Evolutionary conservation across 2,329 filamentous ascomycete genomes (phyloP).

Genomic region (Aspergillus ibericus): DNA sequence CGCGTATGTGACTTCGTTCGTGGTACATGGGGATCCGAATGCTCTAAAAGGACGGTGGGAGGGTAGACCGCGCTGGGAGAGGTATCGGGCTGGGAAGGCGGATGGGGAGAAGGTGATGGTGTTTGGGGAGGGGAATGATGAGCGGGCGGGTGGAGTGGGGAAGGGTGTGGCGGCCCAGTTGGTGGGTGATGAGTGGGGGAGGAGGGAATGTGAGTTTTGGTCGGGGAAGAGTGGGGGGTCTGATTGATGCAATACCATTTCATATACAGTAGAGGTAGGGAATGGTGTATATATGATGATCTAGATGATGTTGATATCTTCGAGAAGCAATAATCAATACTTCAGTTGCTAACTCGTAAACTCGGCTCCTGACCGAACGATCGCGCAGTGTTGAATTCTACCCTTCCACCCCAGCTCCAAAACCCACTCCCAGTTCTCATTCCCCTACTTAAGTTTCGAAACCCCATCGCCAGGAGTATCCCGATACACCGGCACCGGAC

Average conservation of each 20-base stretch:
- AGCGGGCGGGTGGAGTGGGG: slow-evolving; percentile 45
- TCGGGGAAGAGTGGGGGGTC: slow-evolving; percentile 35
- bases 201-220: slow-evolving; percentile 51
- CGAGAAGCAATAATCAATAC: no score
- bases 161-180: slow-evolving; percentile 43
- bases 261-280: background rate
- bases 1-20: slow-evolving; percentile 53
- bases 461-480: background rate
- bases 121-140: slow-evolving; percentile 52
- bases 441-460: no score
- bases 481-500: slow-evolving; percentile 16
- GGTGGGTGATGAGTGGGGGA: slow-evolving; percentile 44
- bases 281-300: background rate
- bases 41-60: slow-evolving; percentile 27
- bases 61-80: slow-evolving; percentile 39
- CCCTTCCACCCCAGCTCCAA: no score
- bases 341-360: no score
- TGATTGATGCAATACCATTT: background rate
- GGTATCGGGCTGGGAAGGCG: slow-evolving; percentile 24
- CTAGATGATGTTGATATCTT: background rate
- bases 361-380: no score
- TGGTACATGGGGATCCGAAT: slow-evolving; percentile 50
- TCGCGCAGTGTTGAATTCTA: no score
- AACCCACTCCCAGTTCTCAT: no score
- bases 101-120: slow-evolving; percentile 42